Base-by-base conservation (phyloP, 805 yeast species). In the Candida railenensis region DNA sequence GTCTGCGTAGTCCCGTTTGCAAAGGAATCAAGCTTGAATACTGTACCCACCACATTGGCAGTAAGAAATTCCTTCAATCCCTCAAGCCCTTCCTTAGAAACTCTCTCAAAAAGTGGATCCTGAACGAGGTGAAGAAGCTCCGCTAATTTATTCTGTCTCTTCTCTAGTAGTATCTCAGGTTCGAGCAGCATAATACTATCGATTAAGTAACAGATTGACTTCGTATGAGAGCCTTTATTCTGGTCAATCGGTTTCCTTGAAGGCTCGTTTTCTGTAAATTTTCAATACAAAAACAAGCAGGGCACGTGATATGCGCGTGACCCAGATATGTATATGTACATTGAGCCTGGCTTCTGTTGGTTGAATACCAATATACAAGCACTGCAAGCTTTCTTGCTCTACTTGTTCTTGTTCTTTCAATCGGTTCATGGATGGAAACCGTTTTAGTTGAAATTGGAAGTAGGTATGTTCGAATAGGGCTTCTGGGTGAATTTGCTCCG, bases 81-180 rank as follows among this genome's bases (percentile, higher is more conserved):
- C 5, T 40, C 34, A 9, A 40, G 22, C 8, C 19, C 18, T 4
- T 40, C 43, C 36, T 40, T 11, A 11, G 43, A 22, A 14, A 11
- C 34, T n/a, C 14, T 20, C 30, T 12, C 4, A 11, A 42, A 34
- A 4, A 42, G 37, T 3, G 45, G 45, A 20, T 42, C 45, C 25
- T 42, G 40, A 3, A 15, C 34, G 9, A 42, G 33, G 16, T 42
- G 45, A 15, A 34, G 30, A n/a, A 42, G 28, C 40, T 42, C 45
- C 7, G 45, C 45, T 4, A 42, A 14, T 15, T 36, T 34, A 19
- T 42, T 33, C 4, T 11, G 25, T 21, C 45, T 40, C 34, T 40
- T 32, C 14, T 5, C 15, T n/a, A 14, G 4, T 28, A 40, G 14
- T 4, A 22, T n/a, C 12, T 25, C 34, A 12, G 16, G 8, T 21